phyloP scores from a whole-genome alignment of 345 rosid species.

The Brassica napus region Da-Ae NC_063444.1:7175501-7176000 shows the following conservation, averaged over 20 bases:
- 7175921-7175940: neutral
- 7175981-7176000: neutral
- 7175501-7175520: neutral
- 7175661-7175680: neutral
- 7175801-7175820: neutral
- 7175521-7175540: neutral
- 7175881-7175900: neutral
- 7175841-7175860: neutral
- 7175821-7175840: neutral
- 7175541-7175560: neutral
- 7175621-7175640: neutral
- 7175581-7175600: constrained; percentile 1
- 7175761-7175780: neutral
- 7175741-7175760: neutral
- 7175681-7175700: neutral
- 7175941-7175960: neutral
- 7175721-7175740: neutral
- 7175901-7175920: neutral
- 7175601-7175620: neutral
- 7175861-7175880: neutral
- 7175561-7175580: neutral
- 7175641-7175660: neutral
- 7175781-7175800: neutral
- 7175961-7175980: neutral
- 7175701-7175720: neutral